Percentiles rank a stretch among this genome's conserved stretches.
These are phyloP conservation scores for Podospora bellae-mahoneyi DNA, from an alignment of 495 filamentous ascomycete species.

Conservation along the genomic window DNA sequence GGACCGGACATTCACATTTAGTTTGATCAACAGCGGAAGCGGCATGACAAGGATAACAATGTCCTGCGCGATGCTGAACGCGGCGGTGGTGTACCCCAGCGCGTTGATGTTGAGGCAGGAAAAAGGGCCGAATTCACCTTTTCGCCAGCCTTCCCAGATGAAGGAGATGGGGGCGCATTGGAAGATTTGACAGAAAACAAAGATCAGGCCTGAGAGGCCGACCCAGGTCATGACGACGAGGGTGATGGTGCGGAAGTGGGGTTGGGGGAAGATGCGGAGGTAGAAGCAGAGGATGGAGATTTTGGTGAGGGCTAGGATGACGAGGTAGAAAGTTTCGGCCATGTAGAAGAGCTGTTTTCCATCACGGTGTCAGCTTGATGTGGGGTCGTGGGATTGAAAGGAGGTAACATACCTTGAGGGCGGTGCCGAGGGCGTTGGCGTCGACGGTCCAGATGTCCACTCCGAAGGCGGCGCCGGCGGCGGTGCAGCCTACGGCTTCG, in stretches of 20 bases:
- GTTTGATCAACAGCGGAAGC: slow-evolving; percentile 32
- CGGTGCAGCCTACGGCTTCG: slow-evolving; percentile 13
- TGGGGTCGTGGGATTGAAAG: too few relatives aligned
- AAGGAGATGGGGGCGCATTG: slow-evolving; percentile 41
- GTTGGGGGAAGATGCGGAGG: slow-evolving; percentile 48
- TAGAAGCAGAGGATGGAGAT: slow-evolving; percentile 52
- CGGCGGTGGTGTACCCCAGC: slow-evolving; percentile 35
- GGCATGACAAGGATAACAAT: slow-evolving; percentile 42
- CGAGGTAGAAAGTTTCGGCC: slow-evolving; percentile 38
- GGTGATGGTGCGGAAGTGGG: slow-evolving; percentile 37
- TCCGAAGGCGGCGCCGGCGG: slow-evolving; percentile 20
- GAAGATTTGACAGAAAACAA: slow-evolving; percentile 38
- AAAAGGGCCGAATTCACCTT: slow-evolving; percentile 30
- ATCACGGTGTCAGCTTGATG: slow-evolving; percentile 20
- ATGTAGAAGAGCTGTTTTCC: slow-evolving; percentile 30
- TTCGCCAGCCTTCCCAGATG: slow-evolving; percentile 40
- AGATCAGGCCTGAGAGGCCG: slow-evolving; percentile 29
- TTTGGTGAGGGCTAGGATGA: slow-evolving; percentile 45
- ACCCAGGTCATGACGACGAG: slow-evolving; percentile 38
- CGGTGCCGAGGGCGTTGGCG: slow-evolving; percentile 6
- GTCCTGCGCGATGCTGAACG: slow-evolving; percentile 39
- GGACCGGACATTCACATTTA: slow-evolving; percentile 35
- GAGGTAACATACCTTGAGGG: slow-evolving; percentile 19
- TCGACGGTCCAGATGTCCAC: slow-evolving; percentile 29
- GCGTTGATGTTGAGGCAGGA: slow-evolving; percentile 38